A percentile compares a stretch with the other conserved stretches of the same genome.
Conservation (phyloP, 768 basidiomycete species). For the Lanmaoa pseudosensibilis region DNA sequence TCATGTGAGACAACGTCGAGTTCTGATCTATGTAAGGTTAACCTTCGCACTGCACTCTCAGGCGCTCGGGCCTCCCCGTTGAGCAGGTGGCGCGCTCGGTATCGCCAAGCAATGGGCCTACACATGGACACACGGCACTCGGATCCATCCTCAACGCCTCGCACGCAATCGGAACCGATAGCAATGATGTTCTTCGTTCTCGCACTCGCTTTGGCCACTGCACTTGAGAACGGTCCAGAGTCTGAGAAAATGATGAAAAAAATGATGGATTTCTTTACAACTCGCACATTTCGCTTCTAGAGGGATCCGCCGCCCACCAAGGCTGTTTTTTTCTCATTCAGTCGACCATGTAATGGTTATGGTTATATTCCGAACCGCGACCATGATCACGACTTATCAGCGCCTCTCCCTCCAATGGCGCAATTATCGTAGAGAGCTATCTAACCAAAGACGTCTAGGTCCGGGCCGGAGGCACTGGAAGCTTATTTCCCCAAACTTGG, state of each 20-base stretch:
- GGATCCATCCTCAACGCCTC: background rate
- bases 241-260: background rate
- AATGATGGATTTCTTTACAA: background rate
- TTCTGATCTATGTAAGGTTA: background rate
- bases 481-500: conserved; percentile 7
- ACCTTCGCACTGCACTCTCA: background rate
- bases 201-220: background rate
- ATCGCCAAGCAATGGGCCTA: too few relatives aligned
- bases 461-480: background rate
- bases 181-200: background rate
- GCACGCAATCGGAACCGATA: background rate
- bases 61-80: background rate
- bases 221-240: background rate
- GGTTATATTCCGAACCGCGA: background rate
- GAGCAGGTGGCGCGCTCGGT: too few relatives aligned
- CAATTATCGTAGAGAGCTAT: background rate
- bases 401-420: background rate
- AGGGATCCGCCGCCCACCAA: background rate
- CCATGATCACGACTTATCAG: background rate
- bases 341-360: too few relatives aligned
- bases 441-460: background rate
- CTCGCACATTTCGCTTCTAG: background rate
- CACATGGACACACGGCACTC: background rate
- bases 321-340: background rate
- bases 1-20: conserved; percentile 1